These are phyloP conservation scores for Cochlearia excelsa DNA, from an alignment of 345 rosid genomes.

Conservation along the genomic window DNA sequence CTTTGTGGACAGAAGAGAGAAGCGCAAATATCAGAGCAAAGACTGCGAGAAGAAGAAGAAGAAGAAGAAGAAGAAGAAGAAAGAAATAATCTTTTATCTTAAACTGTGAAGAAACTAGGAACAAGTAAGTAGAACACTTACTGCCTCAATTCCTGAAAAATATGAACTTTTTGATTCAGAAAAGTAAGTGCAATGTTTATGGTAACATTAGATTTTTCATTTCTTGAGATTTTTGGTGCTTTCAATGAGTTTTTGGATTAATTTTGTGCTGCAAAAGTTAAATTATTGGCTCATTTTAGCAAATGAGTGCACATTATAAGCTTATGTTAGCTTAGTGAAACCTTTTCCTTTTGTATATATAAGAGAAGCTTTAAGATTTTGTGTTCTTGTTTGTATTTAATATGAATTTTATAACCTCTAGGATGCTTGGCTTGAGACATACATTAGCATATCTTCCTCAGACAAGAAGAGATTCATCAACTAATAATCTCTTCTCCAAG, in stretches of 20 bases:
- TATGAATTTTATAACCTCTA: slow-evolving; percentile 22
- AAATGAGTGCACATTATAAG: too few relatives aligned
- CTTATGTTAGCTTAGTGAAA: too few relatives aligned
- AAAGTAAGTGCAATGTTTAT: neutral
- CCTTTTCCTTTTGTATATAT: too few relatives aligned
- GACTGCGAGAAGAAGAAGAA: neutral
- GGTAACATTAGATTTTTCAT: neutral
- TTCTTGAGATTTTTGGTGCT: neutral
- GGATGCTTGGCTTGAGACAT: slow-evolving; percentile 58
- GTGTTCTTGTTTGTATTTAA: neutral
- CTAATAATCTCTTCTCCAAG: slow-evolving; percentile 33
- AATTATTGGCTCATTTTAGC: too few relatives aligned
- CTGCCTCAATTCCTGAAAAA: neutral
- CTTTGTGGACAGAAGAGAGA: slow-evolving; percentile 4
- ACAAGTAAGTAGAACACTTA: slow-evolving; percentile 4
- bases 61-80: neutral
- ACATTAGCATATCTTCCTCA: slow-evolving; percentile 48
- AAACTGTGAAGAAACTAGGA: slow-evolving; percentile 5
- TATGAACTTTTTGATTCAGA: neutral
- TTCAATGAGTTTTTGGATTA: neutral
- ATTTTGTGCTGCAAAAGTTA: too few relatives aligned
- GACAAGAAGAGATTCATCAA: slow-evolving; percentile 33
- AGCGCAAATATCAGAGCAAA: slow-evolving; percentile 14
- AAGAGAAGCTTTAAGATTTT: neutral
- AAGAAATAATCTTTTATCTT: neutral